Percentiles rank a stretch among this genome's conserved stretches.
Evolutionary conservation across 1,284 basidiomycete genomes (phyloP).

Genomic region (Irpex rosettiformis): DNA sequence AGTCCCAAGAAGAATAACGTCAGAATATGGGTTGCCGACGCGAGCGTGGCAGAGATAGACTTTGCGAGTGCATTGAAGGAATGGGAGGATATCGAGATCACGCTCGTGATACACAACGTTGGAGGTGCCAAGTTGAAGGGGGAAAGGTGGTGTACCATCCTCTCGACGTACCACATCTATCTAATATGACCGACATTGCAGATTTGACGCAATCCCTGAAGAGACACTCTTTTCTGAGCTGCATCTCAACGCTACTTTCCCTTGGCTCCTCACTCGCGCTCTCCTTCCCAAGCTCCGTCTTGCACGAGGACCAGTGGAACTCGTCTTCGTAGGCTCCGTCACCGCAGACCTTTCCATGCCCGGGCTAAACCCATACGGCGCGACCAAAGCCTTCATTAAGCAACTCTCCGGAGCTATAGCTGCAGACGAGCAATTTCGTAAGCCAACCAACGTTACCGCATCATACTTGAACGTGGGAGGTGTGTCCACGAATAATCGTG

Average conservation of each 20-base stretch:
- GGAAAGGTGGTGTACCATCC: not conserved
- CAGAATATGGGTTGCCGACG: conserved; percentile 27
- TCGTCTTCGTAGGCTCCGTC: conserved; percentile 13
- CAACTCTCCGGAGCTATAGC: conserved; percentile 4
- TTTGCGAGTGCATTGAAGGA: conserved; percentile 21
- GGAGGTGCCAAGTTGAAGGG: conserved; percentile 16
- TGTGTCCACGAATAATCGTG: not conserved
- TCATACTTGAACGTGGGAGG: not conserved
- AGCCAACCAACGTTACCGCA: not conserved
- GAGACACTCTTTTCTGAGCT: conserved; percentile 7
- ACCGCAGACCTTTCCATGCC: conserved; percentile 1
- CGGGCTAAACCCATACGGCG: conserved; percentile 6
- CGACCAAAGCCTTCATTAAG: conserved; percentile 11
- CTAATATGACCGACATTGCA: not conserved
- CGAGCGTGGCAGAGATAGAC: conserved; percentile 19
- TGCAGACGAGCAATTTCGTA: conserved; percentile 6
- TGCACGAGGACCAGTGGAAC: conserved; percentile 8
- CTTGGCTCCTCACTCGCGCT: conserved; percentile 8
- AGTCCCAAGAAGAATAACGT: conserved; percentile 17
- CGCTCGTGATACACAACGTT: conserved; percentile 29
- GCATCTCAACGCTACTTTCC: conserved; percentile 6
- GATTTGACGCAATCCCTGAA: conserved; percentile 8
- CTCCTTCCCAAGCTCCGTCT: conserved; percentile 12
- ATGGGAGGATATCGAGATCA: conserved; percentile 26
- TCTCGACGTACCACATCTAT: not conserved